These are phyloP conservation scores for Carex arenaria DNA, from an alignment of 202 grass and related monocot genomes.

Conservation along the genomic window DNA sequence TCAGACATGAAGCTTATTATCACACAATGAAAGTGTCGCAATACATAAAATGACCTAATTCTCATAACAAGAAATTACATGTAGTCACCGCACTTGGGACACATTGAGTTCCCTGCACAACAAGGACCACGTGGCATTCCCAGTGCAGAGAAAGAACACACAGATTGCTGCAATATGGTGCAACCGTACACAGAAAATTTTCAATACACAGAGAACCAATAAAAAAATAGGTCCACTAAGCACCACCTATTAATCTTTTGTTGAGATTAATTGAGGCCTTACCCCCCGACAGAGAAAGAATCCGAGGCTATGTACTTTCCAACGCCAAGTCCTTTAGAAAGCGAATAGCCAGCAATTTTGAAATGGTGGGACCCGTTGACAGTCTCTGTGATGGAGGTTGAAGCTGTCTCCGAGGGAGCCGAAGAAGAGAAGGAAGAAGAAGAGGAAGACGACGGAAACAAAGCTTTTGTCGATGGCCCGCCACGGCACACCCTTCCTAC, in stretches of 20 bases:
- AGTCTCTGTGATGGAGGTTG: conserved; percentile 86
- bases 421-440: conserved; percentile 6
- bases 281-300: conserved; percentile 75
- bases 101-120: neutral
- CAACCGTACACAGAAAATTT: neutral
- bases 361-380: conserved; percentile 97
- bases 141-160: neutral
- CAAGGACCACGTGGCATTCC: neutral
- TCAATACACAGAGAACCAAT: neutral
- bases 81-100: neutral
- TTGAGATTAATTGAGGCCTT: conserved; percentile 15
- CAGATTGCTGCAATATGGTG: neutral
- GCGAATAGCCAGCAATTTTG: conserved; percentile 81
- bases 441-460: conserved; percentile 21
- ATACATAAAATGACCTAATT: neutral
- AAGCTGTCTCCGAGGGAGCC: conserved; percentile 73
- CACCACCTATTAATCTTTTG: neutral
- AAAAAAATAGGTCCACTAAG: neutral
- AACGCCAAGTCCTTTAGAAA: conserved; percentile 82
- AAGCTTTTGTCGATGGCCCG: conserved; percentile 34
- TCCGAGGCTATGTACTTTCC: conserved; percentile 97
- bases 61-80: neutral
- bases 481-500: conserved; percentile 51
- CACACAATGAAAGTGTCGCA: neutral
- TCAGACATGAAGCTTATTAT: neutral